phyloP scores from a whole-genome alignment of 2,329 filamentous ascomycete species.

The Lachnellula hyalina region DNA sequence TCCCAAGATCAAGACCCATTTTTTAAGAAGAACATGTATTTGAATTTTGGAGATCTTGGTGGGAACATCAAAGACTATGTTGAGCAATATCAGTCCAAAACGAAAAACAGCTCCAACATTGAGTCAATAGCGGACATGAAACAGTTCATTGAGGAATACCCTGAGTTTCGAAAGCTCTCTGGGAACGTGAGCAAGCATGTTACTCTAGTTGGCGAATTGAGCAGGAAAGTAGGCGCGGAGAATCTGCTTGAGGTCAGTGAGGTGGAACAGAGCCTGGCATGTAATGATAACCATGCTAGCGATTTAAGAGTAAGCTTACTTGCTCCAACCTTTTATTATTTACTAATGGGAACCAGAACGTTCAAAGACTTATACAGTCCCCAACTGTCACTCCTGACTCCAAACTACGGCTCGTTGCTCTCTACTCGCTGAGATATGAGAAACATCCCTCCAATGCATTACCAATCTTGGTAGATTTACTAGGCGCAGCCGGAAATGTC shows the following conservation, averaged over 20 bases:
- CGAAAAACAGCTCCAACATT: conserved; percentile 92
- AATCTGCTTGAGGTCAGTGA: conserved; percentile 94
- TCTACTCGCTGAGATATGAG: conserved; percentile 92
- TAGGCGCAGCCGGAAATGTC: conserved; percentile 78
- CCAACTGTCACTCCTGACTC: conserved; percentile 71
- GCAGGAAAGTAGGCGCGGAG: conserved; percentile 78
- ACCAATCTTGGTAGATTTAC: conserved; percentile 78
- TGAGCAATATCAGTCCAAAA: conserved; percentile 95
- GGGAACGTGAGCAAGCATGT: conserved; percentile 99
- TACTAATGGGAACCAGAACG: conserved; percentile 48
- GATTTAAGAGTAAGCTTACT: conserved; percentile 72
- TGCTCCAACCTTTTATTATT: not conserved
- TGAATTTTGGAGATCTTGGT: conserved; percentile 93
- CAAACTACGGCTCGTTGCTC: conserved; percentile 83
- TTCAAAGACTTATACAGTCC: conserved; percentile 82
- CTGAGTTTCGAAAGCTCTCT: conserved; percentile 93
- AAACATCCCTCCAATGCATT: conserved; percentile 80
- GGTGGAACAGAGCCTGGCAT: conserved; percentile 92
- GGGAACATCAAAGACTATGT: conserved; percentile 98
- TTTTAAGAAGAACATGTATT: conserved; percentile 98
- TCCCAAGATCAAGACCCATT: conserved; percentile 98
- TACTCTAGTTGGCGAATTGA: conserved; percentile 89
- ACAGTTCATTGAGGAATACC: conserved; percentile 97
- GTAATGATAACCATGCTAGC: conserved; percentile 87
- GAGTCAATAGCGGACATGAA: conserved; percentile 99